Conservation (phyloP, 2,329 filamentous ascomycete genomes). For the Xylariaceae sp. region DNA sequence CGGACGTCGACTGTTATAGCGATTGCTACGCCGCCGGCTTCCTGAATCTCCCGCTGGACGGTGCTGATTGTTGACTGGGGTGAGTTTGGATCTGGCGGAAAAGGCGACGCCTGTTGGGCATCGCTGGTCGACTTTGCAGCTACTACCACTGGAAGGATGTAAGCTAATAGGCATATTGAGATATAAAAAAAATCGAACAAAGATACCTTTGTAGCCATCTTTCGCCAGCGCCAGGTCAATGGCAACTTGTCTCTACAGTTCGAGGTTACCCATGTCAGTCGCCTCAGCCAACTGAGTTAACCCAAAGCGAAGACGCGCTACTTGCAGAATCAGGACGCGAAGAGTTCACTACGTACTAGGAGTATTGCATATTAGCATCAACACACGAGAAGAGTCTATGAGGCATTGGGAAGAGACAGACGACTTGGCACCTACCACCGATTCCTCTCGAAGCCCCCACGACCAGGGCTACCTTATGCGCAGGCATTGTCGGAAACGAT, state of each 20-base stretch:
- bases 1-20: constrained; percentile 71
- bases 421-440: constrained; percentile 40
- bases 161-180: background rate
- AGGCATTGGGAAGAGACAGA: too few species aligned
- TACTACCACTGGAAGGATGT: constrained; percentile 62
- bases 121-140: constrained; percentile 73
- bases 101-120: constrained; percentile 52
- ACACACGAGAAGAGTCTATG: too few species aligned
- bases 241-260: constrained; percentile 60
- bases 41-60: constrained; percentile 69
- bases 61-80: constrained; percentile 74
- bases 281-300: too few species aligned
- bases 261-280: too few species aligned
- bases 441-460: constrained; percentile 79
- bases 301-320: too few species aligned
- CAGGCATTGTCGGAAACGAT: constrained; percentile 6
- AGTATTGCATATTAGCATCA: too few species aligned
- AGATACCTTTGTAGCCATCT: constrained; percentile 65
- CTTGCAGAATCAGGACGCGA: too few species aligned
- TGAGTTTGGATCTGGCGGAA: constrained; percentile 77
- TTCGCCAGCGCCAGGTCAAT: constrained; percentile 73
- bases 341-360: too few species aligned
- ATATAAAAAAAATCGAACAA: background rate
- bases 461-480: constrained; percentile 62
- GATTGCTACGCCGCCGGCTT: constrained; percentile 61